phyloP scores from a whole-genome alignment of 306 rosid genomes.

The Vicia sativa region DNA sequence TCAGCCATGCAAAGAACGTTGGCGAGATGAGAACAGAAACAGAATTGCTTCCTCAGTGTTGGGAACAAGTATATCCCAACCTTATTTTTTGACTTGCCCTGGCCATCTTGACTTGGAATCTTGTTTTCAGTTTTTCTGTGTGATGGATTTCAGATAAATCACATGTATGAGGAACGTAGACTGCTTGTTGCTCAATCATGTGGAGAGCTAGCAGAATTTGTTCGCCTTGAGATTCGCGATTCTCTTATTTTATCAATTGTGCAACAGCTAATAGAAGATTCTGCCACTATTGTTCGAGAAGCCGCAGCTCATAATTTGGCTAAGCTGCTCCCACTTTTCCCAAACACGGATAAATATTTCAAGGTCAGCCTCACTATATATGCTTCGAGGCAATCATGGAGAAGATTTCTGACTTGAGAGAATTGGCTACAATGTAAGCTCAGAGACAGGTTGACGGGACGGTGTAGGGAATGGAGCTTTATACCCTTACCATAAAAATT shows the following conservation, averaged over 20 bases:
- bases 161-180: conserved; percentile 95
- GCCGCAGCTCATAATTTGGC: conserved; percentile 95
- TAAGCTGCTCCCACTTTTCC: conserved; percentile 92
- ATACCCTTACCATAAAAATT: conserved; percentile 49
- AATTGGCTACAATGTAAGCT: conserved; percentile 96
- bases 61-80: conserved; percentile 84
- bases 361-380: conserved; percentile 99
- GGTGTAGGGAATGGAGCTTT: conserved; percentile 75
- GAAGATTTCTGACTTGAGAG: conserved; percentile 98
- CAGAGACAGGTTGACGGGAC: conserved; percentile 75
- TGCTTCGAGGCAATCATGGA: conserved; percentile 99
- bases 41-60: conserved; percentile 96
- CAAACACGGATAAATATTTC: conserved; percentile 92
- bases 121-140: conserved; percentile 24
- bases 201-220: conserved; percentile 88
- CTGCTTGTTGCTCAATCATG: conserved; percentile 98
- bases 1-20: conserved; percentile 86
- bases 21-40: conserved; percentile 99
- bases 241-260: conserved; percentile 92
- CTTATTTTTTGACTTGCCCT: conserved; percentile 21
- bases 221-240: conserved; percentile 89
- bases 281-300: conserved; percentile 88
- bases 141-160: conserved; percentile 68
- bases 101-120: conserved; percentile 28
- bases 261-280: conserved; percentile 89